Base-by-base conservation (phyloP, 306 rosid genomes). In the Cicer yamashitae region DNA sequence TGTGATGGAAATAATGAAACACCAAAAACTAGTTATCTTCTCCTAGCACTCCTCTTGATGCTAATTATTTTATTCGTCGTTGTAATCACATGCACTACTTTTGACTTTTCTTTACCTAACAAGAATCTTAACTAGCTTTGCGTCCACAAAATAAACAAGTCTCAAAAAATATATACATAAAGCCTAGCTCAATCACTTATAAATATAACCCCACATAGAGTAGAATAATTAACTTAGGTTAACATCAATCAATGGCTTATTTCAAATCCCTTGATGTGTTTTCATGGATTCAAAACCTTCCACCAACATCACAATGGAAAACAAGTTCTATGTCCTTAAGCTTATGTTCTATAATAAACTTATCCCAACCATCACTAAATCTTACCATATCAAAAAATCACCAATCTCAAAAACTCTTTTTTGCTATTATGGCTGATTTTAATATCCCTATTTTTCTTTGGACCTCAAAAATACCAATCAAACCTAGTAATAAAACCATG, bases 201-300 rank as follows among this genome's bases (percentile, higher is more conserved):
- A 66, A 18, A 66, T 66, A 62, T 62, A 62, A 45, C 63, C 22
- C 64, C 14, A 52, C 8, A 13, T 14, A 40, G 39, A 38, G 7
- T 13, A 14, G 1, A 46, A 3, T 52, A 34, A 8, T n/a, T 10
- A 25, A 67, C 12, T 25, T 12, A 76, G 8, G 48, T 56, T 64
- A 1, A 62, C 53, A 60, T 12, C 67, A 60, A 34, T 51, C 77
- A 38, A 91, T 94, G 98, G 87, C 94, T 79, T 45, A 79, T 82
- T 86, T 70, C 80, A 79, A 11, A 41, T 81, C 84, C 62, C 89
- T 93, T 46, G 87, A 91, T 76, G 84, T 90, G 22, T 90, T 60
- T 85, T 78, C 81, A 17, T 94, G 98, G 98, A 83, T 90, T 78
- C 91, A 86, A 39, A 89, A 82, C 83, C 94, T 88, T 78, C 96